Base-by-base conservation (phyloP, 1,139 yeast species). In the Kodamaea alishanica region DNA sequence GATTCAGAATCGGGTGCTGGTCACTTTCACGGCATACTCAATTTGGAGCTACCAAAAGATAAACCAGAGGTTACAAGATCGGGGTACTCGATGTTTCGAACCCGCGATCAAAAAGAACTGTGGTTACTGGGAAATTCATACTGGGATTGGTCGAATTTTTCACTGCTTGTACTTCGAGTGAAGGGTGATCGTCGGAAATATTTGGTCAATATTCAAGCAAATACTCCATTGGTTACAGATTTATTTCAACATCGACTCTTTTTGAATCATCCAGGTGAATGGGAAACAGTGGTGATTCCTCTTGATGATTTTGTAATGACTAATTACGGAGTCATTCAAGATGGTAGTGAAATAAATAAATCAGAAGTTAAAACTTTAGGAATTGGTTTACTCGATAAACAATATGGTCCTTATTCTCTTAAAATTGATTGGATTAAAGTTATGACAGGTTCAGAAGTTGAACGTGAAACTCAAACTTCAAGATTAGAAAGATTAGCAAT, bases 21-120 rank as follows among this genome's bases (percentile, higher is more conserved):
- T 5, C 77, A 73, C 44, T 86, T 86, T 63, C 76, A 75, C 52
- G 95, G 96, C 6, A 76, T 77, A 43, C 67, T 86, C 49, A 84
- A 81, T 56, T 73, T 84, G 49, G 89, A 84, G 50, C 74, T 85
- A 38, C 95, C 95, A 11, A 75, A 78, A 44, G 77, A 79, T 47
- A 71, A 77, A 33, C 88, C 89, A 0, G 83, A 79, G 37, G 75
- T 84, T 29, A 74, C 81, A 11, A 70, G 84, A 37, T 77, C 87
- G 6, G 96, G 96, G 1, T 87, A 87, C 63, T 89, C 95, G 35
- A 85, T 87, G 94, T 84, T 85, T 62, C 74, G 95, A 47, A 85
- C 95, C 2, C 73, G 68, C 47, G 87, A 84, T 54, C 79, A 75
- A 48, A 68, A 56, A 58, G 78, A 63, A 56, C 71, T 66, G 51